These are phyloP conservation scores for Pyrus pyrifolia DNA, from an alignment of 306 rosid species.

Conservation along the genomic window DNA sequence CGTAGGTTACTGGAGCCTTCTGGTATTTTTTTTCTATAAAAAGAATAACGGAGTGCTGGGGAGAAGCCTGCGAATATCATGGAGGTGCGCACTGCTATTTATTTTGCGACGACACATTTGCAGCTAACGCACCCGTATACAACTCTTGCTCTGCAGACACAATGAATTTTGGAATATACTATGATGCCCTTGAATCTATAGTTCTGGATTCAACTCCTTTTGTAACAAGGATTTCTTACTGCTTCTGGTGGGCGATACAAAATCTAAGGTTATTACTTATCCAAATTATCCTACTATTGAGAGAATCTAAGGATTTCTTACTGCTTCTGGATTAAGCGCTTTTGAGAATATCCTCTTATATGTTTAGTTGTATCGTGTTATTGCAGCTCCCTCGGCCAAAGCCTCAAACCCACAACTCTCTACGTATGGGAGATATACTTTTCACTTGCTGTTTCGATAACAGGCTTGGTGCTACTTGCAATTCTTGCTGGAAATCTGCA, in stretches of 20 bases:
- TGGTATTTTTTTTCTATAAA: conserved; percentile 8
- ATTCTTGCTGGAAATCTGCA: conserved; percentile 29
- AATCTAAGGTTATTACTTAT: background rate
- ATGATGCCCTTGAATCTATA: background rate
- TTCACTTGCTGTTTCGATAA: conserved; percentile 9
- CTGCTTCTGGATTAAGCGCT: too few species aligned
- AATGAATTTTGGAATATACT: conserved; percentile 16
- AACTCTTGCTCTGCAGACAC: background rate
- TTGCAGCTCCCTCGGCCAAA: conserved; percentile 27
- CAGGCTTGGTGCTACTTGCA: conserved; percentile 18
- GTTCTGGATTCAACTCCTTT: conserved; percentile 5
- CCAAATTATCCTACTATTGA: too few species aligned
- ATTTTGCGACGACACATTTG: background rate
- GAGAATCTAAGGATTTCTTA: too few species aligned
- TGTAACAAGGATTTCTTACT: background rate
- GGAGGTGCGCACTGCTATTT: background rate
- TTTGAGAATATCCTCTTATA: background rate
- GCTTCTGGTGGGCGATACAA: conserved; percentile 33
- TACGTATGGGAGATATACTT: conserved; percentile 13
- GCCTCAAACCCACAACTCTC: conserved; percentile 8
- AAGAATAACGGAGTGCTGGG: conserved; percentile 4
- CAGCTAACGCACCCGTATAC: background rate
- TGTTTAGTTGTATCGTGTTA: background rate
- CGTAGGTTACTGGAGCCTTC: conserved; percentile 5
- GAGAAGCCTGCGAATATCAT: background rate